Percentiles rank a stretch among this genome's conserved stretches.
Conservation (phyloP, 805 yeast genomes). For the Wickerhamomyces kurtzmanii region DNA sequence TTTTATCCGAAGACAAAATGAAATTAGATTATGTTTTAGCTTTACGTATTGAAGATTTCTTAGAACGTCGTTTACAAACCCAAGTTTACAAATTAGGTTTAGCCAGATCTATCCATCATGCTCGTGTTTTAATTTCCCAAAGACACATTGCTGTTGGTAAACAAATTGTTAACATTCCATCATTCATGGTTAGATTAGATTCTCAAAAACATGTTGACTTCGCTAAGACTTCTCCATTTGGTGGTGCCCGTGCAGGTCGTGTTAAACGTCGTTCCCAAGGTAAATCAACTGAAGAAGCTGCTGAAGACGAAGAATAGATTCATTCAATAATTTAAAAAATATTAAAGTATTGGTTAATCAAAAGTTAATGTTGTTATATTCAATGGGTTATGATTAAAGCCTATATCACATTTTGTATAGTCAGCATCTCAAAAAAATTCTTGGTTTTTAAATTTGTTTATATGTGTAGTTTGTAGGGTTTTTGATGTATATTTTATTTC, state of each 20-base stretch:
- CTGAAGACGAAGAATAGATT: slow-evolving; percentile 67
- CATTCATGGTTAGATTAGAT: slow-evolving; percentile 99
- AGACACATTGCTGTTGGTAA: slow-evolving; percentile 99
- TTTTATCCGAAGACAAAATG: slow-evolving; percentile 98
- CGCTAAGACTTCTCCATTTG: slow-evolving; percentile 98
- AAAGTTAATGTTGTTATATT: no score
- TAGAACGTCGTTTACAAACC: slow-evolving; percentile 99
- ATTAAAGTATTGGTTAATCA: no score
- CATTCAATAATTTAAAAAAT: no score
- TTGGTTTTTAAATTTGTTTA: no score
- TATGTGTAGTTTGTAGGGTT: no score
- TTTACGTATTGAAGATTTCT: slow-evolving; percentile 95
- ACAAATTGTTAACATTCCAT: slow-evolving; percentile 97
- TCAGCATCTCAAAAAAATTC: no score
- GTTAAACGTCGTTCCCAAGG: slow-evolving; percentile 76
- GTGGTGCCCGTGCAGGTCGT: slow-evolving; percentile 99
- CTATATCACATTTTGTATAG: no score
- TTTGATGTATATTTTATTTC: no score
- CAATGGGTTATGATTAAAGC: no score
- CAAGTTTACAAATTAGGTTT: slow-evolving; percentile 99
- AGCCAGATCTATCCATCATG: slow-evolving; percentile 99
- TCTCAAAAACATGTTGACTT: slow-evolving; percentile 99
- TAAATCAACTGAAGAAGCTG: slow-evolving; percentile 60
- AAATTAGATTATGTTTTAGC: slow-evolving; percentile 99
- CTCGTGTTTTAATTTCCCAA: slow-evolving; percentile 97